Conservation (phyloP, 2,329 filamentous ascomycete species). For the Zymoseptoria tritici region DNA sequence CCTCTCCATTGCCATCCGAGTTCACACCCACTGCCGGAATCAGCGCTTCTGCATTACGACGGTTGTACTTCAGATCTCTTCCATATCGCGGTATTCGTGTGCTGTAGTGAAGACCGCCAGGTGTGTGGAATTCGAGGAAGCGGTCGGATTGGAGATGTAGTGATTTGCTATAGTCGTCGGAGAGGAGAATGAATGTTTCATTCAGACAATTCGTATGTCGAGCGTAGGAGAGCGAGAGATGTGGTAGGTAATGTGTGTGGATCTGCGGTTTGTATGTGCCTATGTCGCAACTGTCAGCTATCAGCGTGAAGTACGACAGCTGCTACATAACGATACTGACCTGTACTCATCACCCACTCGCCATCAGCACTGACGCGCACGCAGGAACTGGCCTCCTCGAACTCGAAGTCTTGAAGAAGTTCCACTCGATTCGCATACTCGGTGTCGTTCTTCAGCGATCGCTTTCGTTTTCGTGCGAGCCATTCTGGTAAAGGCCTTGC, state of each 20-base stretch:
- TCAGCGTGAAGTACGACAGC: conserved; percentile 9
- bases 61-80: conserved; percentile 79
- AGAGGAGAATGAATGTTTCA: conserved; percentile 81
- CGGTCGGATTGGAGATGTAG: conserved; percentile 89
- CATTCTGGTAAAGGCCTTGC: conserved; percentile 88
- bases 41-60: conserved; percentile 72
- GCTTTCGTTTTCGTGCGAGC: conserved; percentile 83
- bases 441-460: conserved; percentile 82
- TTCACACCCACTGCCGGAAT: conserved; percentile 84
- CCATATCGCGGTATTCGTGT: conserved; percentile 90
- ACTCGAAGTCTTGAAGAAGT: conserved; percentile 93
- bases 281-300: conserved; percentile 26
- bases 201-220: conserved; percentile 90
- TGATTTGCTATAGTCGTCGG: conserved; percentile 87
- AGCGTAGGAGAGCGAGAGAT: conserved; percentile 86
- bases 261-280: conserved; percentile 73
- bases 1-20: conserved; percentile 77
- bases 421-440: conserved; percentile 93
- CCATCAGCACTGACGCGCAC: conserved; percentile 89
- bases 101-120: conserved; percentile 77
- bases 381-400: conserved; percentile 89
- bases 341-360: conserved; percentile 94
- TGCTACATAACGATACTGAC: conserved; percentile 39
- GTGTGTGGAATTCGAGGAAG: conserved; percentile 86
- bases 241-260: conserved; percentile 89